Conservation (phyloP, 2,329 filamentous ascomycete species). For the Alternaria rosae region DNA sequence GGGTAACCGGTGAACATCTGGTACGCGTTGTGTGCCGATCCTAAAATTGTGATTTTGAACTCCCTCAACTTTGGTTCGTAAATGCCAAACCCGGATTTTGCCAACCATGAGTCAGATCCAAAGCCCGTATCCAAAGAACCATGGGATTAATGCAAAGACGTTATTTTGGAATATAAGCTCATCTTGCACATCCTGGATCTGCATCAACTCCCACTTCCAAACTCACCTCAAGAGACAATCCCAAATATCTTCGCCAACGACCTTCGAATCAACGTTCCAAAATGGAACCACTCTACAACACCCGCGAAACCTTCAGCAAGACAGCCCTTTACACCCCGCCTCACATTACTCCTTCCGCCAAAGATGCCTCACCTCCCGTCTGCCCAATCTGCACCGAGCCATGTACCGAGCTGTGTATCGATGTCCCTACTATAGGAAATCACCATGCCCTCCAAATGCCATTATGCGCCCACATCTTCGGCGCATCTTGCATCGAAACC, state of each 20-base stretch:
- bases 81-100: background rate
- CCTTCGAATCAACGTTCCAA: background rate
- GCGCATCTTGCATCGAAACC: conserved; percentile 1
- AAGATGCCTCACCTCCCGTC: background rate
- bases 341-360: too few species aligned
- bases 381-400: background rate
- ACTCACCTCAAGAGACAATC: background rate
- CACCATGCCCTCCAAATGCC: background rate
- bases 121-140: background rate
- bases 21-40: background rate
- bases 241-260: background rate
- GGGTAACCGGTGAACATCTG: too few species aligned
- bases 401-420: background rate
- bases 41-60: background rate
- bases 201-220: background rate
- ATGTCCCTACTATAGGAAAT: rapidly evolving
- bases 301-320: background rate
- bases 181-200: background rate
- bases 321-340: background rate
- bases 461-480: background rate
- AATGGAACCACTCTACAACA: background rate
- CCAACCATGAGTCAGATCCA: background rate
- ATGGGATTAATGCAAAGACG: background rate
- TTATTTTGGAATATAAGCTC: background rate
- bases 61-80: background rate